Conservation (phyloP, 169 alveolate species). For the Cryptosporidium felis region DNA sequence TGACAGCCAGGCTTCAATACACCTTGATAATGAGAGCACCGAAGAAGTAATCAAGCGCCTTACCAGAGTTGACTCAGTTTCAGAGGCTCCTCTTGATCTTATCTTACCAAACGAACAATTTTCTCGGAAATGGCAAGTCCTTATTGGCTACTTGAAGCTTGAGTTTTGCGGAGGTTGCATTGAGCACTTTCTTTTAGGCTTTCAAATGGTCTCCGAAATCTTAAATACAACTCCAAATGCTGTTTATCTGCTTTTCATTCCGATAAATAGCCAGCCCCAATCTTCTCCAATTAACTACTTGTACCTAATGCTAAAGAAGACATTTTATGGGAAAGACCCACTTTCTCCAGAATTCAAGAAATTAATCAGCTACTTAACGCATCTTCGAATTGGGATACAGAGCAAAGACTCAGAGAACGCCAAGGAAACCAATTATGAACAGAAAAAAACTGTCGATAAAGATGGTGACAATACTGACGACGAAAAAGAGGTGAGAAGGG, state of each 20-base stretch:
- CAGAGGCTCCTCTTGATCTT: neutral
- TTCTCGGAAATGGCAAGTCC: neutral
- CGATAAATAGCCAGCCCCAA: neutral
- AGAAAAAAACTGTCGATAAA: too few relatives aligned
- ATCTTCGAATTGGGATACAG: too few relatives aligned
- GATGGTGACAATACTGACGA: neutral
- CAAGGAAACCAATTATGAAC: too few relatives aligned
- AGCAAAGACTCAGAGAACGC: too few relatives aligned
- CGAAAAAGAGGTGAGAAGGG: neutral
- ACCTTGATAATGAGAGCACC: constrained; percentile 24
- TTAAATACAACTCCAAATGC: constrained; percentile 15
- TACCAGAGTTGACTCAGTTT: neutral
- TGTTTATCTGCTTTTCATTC: constrained; percentile 30
- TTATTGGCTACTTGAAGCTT: neutral
- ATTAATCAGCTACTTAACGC: too few relatives aligned
- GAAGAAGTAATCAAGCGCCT: neutral
- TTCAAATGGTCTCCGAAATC: neutral
- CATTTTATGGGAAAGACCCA: neutral
- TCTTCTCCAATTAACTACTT: constrained; percentile 13
- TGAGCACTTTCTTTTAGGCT: constrained; percentile 12
- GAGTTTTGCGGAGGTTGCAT: constrained; percentile 38
- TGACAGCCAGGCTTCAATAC: neutral
- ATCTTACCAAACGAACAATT: neutral
- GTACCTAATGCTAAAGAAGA: neutral
- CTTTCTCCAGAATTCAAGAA: neutral